Percentiles rank a stretch among this genome's conserved stretches.
Conservation (phyloP, 1,284 basidiomycete genomes). For the Naganishia albida region DNA sequence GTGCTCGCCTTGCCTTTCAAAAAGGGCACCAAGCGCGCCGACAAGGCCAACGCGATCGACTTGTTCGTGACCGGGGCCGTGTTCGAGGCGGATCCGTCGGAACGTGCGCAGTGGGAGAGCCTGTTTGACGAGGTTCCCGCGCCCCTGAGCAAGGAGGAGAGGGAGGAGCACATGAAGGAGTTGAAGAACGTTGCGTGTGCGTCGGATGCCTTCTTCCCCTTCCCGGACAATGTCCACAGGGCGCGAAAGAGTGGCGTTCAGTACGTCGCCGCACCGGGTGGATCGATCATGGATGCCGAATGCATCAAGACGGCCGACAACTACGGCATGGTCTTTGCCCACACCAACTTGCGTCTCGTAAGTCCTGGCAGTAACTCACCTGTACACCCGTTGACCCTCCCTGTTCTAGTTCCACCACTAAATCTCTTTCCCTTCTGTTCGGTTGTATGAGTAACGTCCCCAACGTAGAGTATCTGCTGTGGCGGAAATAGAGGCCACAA, state of each 20-base stretch:
- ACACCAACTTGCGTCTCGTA: conserved; percentile 65
- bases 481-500: conserved; percentile 10
- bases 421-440: conserved; percentile 26
- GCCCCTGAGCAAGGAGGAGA: conserved; percentile 71
- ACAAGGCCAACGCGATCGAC: conserved; percentile 98
- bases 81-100: conserved; percentile 72
- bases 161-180: conserved; percentile 68
- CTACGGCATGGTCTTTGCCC: conserved; percentile 81
- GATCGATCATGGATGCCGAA: conserved; percentile 95
- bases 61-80: conserved; percentile 89
- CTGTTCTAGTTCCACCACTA: conserved; percentile 34
- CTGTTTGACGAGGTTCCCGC: conserved; percentile 76
- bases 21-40: conserved; percentile 94
- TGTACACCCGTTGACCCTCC: neutral
- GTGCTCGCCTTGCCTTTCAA: conserved; percentile 92
- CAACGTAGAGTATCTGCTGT: conserved; percentile 14
- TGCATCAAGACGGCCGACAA: conserved; percentile 94
- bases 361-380: conserved; percentile 33
- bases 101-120: conserved; percentile 87
- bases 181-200: conserved; percentile 86
- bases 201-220: conserved; percentile 99
- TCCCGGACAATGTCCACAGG: conserved; percentile 96
- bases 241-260: conserved; percentile 85
- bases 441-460: conserved; percentile 25
- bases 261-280: conserved; percentile 91